Conservation (phyloP, 306 rosid species). For the Ammopiptanthus mongolicus region DNA sequence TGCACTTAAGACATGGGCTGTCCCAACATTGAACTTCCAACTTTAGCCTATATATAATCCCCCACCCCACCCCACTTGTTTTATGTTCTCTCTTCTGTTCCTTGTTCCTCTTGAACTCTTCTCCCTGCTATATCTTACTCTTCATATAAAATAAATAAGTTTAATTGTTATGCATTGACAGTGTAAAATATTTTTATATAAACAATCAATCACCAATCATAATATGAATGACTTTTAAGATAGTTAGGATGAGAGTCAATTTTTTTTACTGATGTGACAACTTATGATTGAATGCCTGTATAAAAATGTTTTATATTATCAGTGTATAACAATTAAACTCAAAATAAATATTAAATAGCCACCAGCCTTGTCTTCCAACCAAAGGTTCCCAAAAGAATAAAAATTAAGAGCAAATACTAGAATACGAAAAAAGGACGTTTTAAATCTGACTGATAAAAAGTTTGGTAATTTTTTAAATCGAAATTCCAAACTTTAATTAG, state of each 20-base stretch:
- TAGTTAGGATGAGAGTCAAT: no score
- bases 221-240: no score
- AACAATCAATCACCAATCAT: no score
- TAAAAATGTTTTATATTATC: no score
- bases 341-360: neutral
- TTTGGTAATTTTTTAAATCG: neutral
- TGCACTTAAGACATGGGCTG: slow-evolving; percentile 39
- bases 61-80: slow-evolving; percentile 16
- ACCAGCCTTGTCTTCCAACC: neutral
- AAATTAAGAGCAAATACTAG: neutral
- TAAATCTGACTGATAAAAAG: neutral
- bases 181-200: no score
- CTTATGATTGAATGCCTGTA: no score
- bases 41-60: neutral
- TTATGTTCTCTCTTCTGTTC: neutral
- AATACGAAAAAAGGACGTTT: no score
- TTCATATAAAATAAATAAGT: no score
- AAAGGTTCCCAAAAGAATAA: neutral
- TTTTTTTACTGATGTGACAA: no score
- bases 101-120: neutral
- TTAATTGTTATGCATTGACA: no score
- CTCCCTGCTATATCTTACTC: neutral
- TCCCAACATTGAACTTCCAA: slow-evolving; percentile 27
- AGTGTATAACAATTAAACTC: no score
- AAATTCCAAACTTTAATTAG: neutral